Percentiles rank a stretch among this genome's conserved stretches.
Evolutionary conservation across 2,329 filamentous ascomycete genomes (phyloP).

Genomic region (Sporothrix variecibatus): DNA sequence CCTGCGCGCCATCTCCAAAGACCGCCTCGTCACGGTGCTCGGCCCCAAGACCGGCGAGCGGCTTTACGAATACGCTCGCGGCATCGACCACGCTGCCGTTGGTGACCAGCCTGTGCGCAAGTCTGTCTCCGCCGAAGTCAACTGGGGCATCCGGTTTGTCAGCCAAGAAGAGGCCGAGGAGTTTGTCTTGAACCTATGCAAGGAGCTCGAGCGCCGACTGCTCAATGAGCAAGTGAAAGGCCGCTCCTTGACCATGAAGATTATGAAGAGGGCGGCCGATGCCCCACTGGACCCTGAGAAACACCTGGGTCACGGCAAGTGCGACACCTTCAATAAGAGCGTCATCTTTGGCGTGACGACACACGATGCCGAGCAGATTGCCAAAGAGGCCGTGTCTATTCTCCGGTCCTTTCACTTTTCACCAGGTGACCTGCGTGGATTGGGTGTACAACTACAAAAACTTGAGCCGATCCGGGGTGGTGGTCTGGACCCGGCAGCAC

Average conservation of each 20-base stretch:
- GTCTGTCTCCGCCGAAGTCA: constrained; percentile 95
- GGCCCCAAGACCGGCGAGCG: constrained; percentile 93
- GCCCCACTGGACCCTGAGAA: constrained; percentile 91
- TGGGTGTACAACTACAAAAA: constrained; percentile 92
- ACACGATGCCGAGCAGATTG: constrained; percentile 68
- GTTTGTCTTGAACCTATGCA: constrained; percentile 81
- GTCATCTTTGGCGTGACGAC: constrained; percentile 80
- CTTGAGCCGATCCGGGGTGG: constrained; percentile 71
- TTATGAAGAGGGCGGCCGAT: constrained; percentile 84
- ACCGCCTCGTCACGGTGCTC: constrained; percentile 70
- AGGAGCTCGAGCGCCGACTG: constrained; percentile 79
- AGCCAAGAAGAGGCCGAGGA: constrained; percentile 91
- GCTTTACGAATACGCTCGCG: constrained; percentile 85
- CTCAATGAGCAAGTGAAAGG: constrained; percentile 84
- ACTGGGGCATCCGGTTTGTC: constrained; percentile 95
- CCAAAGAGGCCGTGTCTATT: constrained; percentile 82
- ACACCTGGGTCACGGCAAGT: constrained; percentile 92
- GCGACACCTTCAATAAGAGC: constrained; percentile 92
- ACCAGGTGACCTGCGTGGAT: constrained; percentile 86
- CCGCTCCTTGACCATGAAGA: constrained; percentile 86
- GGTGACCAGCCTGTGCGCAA: constrained; percentile 85
- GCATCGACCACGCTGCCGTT: constrained; percentile 83
- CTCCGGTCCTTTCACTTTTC: constrained; percentile 80
- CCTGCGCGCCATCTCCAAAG: constrained; percentile 73
- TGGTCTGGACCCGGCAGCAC: constrained; percentile 40